phyloP scores from a whole-genome alignment of 352 stramenopile species.

The Blastocystis sp. region DNA sequence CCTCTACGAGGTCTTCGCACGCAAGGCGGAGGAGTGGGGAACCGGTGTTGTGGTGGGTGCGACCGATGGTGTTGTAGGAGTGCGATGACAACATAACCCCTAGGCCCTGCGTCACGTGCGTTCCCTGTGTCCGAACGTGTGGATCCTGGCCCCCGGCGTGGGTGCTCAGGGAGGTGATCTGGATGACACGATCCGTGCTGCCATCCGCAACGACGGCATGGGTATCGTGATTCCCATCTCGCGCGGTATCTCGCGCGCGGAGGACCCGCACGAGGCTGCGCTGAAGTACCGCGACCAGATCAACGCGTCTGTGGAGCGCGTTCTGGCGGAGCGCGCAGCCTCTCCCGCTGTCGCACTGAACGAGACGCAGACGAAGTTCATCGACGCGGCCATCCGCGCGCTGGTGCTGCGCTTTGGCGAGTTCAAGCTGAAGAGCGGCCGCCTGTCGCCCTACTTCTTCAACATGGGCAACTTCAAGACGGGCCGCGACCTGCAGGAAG shows the following conservation, averaged over 20 bases:
- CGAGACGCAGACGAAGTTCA: conserved; percentile 81
- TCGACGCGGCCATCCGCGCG: conserved; percentile 83
- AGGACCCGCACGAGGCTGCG: conserved; percentile 75
- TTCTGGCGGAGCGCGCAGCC: neutral
- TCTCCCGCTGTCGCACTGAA: conserved; percentile 51
- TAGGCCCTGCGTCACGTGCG: conserved; percentile 76
- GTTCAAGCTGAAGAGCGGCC: conserved; percentile 93
- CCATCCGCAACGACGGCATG: conserved; percentile 72
- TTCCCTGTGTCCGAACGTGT: conserved; percentile 73
- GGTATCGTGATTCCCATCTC: conserved; percentile 89
- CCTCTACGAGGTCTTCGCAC: conserved; percentile 63
- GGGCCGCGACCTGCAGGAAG: conserved; percentile 71
- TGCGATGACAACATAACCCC: conserved; percentile 4
- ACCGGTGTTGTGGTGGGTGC: conserved; percentile 89
- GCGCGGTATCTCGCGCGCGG: conserved; percentile 81
- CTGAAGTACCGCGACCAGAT: conserved; percentile 80
- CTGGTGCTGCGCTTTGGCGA: conserved; percentile 91
- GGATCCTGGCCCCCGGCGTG: conserved; percentile 91
- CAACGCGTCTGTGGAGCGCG: conserved; percentile 65
- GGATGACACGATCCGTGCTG: conserved; percentile 72
- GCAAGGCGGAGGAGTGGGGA: conserved; percentile 67
- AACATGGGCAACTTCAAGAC: conserved; percentile 92
- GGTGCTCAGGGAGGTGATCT: conserved; percentile 80
- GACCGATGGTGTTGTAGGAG: conserved; percentile 73
- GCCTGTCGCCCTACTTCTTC: conserved; percentile 96